Evolutionary conservation across 164 flowering plant genomes (phyloP), one percentile per base, ranked within the genome.

Genomic region (Paratinospora sagittata): DNA sequence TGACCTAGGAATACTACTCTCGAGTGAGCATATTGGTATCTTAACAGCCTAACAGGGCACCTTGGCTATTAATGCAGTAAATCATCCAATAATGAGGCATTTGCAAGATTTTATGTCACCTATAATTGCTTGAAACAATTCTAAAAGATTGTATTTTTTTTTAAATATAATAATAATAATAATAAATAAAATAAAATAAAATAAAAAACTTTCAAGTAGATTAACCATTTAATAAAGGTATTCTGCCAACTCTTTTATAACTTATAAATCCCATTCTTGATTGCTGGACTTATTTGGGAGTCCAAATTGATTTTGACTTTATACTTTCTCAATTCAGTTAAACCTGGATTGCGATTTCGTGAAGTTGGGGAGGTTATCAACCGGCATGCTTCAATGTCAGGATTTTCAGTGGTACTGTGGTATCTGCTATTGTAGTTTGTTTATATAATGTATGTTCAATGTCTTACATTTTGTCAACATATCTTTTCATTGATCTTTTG

Each of bases 311-410:
- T 19, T 16, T 30, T 21, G n/a, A 37, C 14, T 39, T 60, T 34
- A 3, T 66, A 27, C 62, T 69, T 68, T 49, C 21, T 45, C 13
- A 26, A 27, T 63, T 73, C 84, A 95, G 97, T 90, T 71, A 95
- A 95, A 82, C 98, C 98, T 70, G 98, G 98, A 24, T 86, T 91
- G 4, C 79, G 99, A 69, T 95, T 89, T 75, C 90, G 99, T 73
- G 99, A 95, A 80, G 84, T 95, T 69, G 99, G 97, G 24, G 99
- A 95, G 77, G 89, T 95, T 67, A 86, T 95, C 55, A 91, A 83
- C 72, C 88, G 99, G 12, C 99, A 95, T 86, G 94, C 99, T 75
- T 39, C 85, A 26, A 92, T 95, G 97, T 83, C 96, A 10, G 97
- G 96, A 36, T 80, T 95, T 36, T 92, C 99, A 72, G 99, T 95